Evolutionary conservation across 2,329 filamentous ascomycete genomes (phyloP).

Genomic region (Exophiala viscosa): DNA sequence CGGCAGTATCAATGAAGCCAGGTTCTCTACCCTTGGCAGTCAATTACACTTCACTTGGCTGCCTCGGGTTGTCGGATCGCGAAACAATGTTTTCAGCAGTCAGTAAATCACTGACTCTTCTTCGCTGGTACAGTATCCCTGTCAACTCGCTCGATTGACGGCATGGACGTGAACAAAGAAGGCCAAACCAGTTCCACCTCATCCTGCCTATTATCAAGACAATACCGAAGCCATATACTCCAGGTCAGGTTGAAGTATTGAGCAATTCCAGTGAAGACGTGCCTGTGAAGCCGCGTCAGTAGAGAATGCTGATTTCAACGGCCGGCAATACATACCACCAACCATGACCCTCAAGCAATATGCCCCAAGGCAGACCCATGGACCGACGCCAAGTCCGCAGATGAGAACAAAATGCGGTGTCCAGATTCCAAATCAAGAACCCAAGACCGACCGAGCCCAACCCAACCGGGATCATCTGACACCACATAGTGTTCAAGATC

Average conservation of each 20-base stretch:
- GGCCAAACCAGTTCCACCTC: conserved; percentile 70
- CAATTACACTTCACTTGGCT: no score
- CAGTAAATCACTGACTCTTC: no score
- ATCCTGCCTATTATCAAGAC: conserved; percentile 66
- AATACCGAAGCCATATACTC: conserved; percentile 78
- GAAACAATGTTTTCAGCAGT: no score
- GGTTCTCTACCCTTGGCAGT: no score
- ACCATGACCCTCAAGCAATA: conserved; percentile 67
- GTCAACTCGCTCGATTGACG: neutral
- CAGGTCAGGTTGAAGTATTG: conserved; percentile 80
- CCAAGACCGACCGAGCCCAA: conserved; percentile 68
- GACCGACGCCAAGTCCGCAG: conserved; percentile 62
- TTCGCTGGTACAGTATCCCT: no score
- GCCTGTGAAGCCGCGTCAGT: conserved; percentile 46
- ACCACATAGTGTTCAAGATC: no score
- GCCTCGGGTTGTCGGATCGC: no score
- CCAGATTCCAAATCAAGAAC: conserved; percentile 72
- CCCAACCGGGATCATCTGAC: conserved; percentile 60
- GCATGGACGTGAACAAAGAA: conserved; percentile 45
- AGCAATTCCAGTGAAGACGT: conserved; percentile 74
- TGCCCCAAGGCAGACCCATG: conserved; percentile 72
- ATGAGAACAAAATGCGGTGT: conserved; percentile 68
- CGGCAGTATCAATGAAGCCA: no score
- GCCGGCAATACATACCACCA: conserved; percentile 51
- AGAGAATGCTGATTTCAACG: conserved; percentile 1